phyloP scores from a whole-genome alignment of 805 yeast genomes.

The Brettanomyces sp. region DNA sequence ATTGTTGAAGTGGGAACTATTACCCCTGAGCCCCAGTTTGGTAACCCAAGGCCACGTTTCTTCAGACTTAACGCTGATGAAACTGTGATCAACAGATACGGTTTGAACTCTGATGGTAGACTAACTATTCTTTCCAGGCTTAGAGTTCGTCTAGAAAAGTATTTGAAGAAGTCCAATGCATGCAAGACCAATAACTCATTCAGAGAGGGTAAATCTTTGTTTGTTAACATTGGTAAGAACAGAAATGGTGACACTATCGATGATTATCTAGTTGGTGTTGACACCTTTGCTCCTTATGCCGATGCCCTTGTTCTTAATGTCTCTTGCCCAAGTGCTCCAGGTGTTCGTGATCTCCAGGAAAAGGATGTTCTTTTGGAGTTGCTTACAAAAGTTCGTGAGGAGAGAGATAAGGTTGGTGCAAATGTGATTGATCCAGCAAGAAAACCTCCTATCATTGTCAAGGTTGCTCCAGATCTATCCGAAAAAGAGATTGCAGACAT shows the following conservation, averaged over 20 bases:
- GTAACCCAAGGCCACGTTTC: constrained; percentile 89
- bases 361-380: constrained; percentile 64
- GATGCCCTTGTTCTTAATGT: constrained; percentile 88
- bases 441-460: constrained; percentile 77
- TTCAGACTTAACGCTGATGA: constrained; percentile 78
- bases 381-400: constrained; percentile 56
- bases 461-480: constrained; percentile 87
- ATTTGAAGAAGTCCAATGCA: constrained; percentile 11
- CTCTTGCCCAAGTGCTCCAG: constrained; percentile 95
- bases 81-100: constrained; percentile 91
- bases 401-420: constrained; percentile 40
- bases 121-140: constrained; percentile 60
- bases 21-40: constrained; percentile 89
- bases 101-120: constrained; percentile 90
- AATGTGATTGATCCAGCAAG: constrained; percentile 29
- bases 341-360: constrained; percentile 76
- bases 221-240: constrained; percentile 85
- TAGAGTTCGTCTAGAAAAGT: constrained; percentile 48
- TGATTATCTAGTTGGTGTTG: constrained; percentile 81
- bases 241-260: constrained; percentile 83
- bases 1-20: constrained; percentile 91
- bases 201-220: constrained; percentile 57
- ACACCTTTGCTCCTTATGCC: constrained; percentile 70
- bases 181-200: constrained; percentile 31
- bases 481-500: constrained; percentile 75